phyloP scores from a whole-genome alignment of 768 basidiomycete species.

The Boletus eberwhitei region DNA sequence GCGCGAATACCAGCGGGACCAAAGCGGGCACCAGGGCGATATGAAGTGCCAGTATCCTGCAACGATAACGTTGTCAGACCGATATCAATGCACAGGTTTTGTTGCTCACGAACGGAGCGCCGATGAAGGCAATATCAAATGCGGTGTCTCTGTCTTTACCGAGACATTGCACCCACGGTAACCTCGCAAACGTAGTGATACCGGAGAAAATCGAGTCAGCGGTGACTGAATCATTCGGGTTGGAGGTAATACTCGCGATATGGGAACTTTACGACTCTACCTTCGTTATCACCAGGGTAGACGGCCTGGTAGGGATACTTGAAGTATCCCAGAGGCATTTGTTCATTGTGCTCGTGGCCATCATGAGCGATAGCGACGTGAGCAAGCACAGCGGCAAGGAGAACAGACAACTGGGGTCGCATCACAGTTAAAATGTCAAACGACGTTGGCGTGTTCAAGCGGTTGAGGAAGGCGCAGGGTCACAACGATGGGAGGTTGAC shows the following conservation, averaged over 20 bases:
- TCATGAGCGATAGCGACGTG: conserved; percentile 34
- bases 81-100: neutral
- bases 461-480: neutral
- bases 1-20: conserved; percentile 82
- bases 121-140: conserved; percentile 83
- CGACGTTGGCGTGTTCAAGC: no score
- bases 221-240: conserved; percentile 45
- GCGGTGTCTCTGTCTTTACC: conserved; percentile 51
- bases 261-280: conserved; percentile 27
- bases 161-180: conserved; percentile 83
- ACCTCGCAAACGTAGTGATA: conserved; percentile 79
- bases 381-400: conserved; percentile 27
- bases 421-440: conserved; percentile 7
- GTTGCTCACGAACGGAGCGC: conserved; percentile 67
- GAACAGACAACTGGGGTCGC: conserved; percentile 21
- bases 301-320: conserved; percentile 60
- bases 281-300: conserved; percentile 56
- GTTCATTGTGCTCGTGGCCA: conserved; percentile 43
- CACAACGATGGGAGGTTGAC: neutral
- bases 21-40: conserved; percentile 81
- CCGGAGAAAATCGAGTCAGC: conserved; percentile 81
- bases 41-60: conserved; percentile 71
- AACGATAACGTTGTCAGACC: neutral
- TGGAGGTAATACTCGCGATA: neutral
- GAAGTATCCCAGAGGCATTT: conserved; percentile 65